phyloP scores from a whole-genome alignment of 106 monocot species.

The Dendrobium officinale region DNA sequence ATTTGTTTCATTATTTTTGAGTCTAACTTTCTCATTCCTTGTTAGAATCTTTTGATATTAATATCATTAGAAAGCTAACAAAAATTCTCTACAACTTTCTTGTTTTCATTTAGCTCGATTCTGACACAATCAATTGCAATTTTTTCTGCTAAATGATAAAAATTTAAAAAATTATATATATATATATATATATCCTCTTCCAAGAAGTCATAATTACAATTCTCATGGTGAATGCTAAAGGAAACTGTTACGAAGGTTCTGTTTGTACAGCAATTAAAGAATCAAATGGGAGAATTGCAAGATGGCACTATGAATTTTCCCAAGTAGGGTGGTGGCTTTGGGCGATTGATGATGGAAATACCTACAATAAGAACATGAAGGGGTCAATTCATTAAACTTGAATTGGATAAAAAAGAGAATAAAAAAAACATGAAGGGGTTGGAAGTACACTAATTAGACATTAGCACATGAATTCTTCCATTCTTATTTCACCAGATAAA shows the following conservation, averaged over 20 bases:
- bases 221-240: not conserved
- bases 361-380: too few relatives aligned
- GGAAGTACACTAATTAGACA: not conserved
- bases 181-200: not conserved
- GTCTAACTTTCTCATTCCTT: too few relatives aligned
- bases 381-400: not conserved
- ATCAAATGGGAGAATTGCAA: not conserved
- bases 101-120: too few relatives aligned
- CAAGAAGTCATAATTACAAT: not conserved
- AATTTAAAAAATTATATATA: too few relatives aligned
- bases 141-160: too few relatives aligned
- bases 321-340: not conserved
- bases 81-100: too few relatives aligned
- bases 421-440: not conserved
- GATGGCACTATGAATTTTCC: not conserved
- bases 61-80: too few relatives aligned
- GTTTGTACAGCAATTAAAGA: not conserved
- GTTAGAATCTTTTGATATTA: too few relatives aligned
- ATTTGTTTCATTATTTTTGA: too few relatives aligned
- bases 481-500: not conserved
- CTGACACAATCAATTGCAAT: too few relatives aligned
- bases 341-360: too few relatives aligned
- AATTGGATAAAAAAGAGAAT: too few relatives aligned
- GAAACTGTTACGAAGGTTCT: not conserved
- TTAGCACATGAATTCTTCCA: not conserved